Conservation (phyloP, 768 basidiomycete species). For the Mycena venus region DNA sequence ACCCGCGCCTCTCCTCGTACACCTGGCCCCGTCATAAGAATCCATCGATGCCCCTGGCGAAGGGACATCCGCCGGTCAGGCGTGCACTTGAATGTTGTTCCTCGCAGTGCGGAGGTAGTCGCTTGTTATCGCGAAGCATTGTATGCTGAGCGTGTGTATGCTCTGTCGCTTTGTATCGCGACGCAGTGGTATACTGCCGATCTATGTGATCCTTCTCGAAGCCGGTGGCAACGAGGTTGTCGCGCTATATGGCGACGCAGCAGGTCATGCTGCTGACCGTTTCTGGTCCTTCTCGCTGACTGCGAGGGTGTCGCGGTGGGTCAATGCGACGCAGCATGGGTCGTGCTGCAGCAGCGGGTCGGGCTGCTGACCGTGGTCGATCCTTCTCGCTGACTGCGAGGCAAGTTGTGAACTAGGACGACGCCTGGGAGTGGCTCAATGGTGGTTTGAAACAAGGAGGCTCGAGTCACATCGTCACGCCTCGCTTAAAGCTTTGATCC, state of each 20-base stretch:
- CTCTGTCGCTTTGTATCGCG: background rate
- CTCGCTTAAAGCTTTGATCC: too few relatives aligned
- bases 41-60: constrained; percentile 11
- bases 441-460: too few relatives aligned
- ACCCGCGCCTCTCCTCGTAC: constrained; percentile 9
- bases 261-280: background rate
- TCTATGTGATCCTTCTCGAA: background rate
- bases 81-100: background rate
- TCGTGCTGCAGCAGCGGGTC: too few relatives aligned
- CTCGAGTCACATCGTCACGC: too few relatives aligned
- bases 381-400: background rate
- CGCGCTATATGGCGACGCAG: background rate
- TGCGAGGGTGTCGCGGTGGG: background rate
- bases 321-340: background rate
- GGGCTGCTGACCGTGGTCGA: too few relatives aligned
- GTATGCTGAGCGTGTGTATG: background rate
- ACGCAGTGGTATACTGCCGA: background rate
- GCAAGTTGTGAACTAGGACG: background rate
- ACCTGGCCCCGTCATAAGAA: constrained; percentile 16
- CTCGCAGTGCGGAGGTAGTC: background rate
- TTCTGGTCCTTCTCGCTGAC: background rate
- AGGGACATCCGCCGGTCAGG: background rate
- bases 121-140: background rate
- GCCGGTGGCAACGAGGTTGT: background rate
- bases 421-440: too few relatives aligned